These are phyloP conservation scores for Periconia digitata DNA, from an alignment of 2,329 filamentous ascomycete species.

Conservation along the genomic window DNA sequence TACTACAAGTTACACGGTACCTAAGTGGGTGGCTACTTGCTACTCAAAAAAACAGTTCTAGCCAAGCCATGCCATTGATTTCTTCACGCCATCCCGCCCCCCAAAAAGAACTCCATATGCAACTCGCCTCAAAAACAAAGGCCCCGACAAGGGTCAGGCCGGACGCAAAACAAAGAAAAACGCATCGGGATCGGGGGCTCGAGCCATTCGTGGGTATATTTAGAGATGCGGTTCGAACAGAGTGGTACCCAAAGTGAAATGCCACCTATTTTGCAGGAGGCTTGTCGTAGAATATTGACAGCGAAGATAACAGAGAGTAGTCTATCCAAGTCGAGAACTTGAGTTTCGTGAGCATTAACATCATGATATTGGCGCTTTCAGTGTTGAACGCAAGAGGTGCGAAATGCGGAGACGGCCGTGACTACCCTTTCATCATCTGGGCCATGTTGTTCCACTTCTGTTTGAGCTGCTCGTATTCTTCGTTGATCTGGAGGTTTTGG, in stretches of 20 bases:
- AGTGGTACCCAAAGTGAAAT: constrained; percentile 2
- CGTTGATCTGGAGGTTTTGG: constrained; percentile 43
- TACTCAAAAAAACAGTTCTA: background rate
- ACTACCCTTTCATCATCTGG: constrained; percentile 45
- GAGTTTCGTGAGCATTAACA: constrained; percentile 19
- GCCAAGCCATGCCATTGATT: background rate
- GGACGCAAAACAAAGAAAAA: constrained; percentile 4
- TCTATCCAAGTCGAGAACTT: constrained; percentile 25
- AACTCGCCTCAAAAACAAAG: constrained; percentile 13
- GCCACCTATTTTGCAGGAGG: background rate
- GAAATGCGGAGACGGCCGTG: constrained; percentile 7
- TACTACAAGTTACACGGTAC: background rate
- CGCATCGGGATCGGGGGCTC: constrained; percentile 8
- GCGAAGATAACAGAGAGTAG: constrained; percentile 27
- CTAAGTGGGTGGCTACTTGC: background rate
- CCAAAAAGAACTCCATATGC: constrained; percentile 7
- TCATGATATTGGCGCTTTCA: constrained; percentile 17
- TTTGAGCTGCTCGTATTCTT: constrained; percentile 52
- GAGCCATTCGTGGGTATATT: constrained; percentile 25
- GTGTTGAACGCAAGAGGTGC: constrained; percentile 11
- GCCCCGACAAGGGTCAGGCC: constrained; percentile 1
- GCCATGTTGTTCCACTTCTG: constrained; percentile 53
- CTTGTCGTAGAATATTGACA: constrained; percentile 33
- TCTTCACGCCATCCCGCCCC: background rate
- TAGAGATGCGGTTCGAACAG: constrained; percentile 17